Percentiles rank a stretch among this genome's conserved stretches.
Conservation (phyloP, 768 basidiomycete species). For the Butyriboletus loyo region DNA sequence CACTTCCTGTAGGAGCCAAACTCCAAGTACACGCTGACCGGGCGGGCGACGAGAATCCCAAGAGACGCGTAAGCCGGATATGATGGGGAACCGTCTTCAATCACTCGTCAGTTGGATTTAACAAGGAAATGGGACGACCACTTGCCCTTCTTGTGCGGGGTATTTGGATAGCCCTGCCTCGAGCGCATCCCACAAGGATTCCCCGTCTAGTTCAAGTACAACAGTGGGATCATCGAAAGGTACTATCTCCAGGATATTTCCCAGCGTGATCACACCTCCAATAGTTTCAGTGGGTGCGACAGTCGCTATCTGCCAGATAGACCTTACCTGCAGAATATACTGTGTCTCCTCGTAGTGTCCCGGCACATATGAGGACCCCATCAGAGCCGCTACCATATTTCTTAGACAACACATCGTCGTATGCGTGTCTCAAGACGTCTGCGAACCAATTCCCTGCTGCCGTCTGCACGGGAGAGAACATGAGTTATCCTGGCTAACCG, state of each 20-base stretch:
- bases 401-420: constrained; percentile 64
- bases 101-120: background rate
- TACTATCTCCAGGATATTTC: constrained; percentile 84
- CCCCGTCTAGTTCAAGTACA: constrained; percentile 77
- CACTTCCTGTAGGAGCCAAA: constrained; percentile 54
- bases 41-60: constrained; percentile 82
- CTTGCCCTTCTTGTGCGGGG: constrained; percentile 89
- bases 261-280: constrained; percentile 71
- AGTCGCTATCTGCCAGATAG: background rate
- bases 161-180: constrained; percentile 72
- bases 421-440: constrained; percentile 79
- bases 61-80: constrained; percentile 78
- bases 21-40: constrained; percentile 67
- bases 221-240: constrained; percentile 87
- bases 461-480: constrained; percentile 40
- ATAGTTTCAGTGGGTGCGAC: background rate
- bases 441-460: constrained; percentile 80
- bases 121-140: background rate
- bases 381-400: constrained; percentile 66
- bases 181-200: constrained; percentile 73
- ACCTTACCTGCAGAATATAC: constrained; percentile 72
- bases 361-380: constrained; percentile 78
- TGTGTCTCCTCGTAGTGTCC: constrained; percentile 83
- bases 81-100: constrained; percentile 78
- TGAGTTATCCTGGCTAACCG: background rate